Base-by-base conservation (phyloP, 2,329 filamentous ascomycete genomes). In the Epichloe sp. region DNA sequence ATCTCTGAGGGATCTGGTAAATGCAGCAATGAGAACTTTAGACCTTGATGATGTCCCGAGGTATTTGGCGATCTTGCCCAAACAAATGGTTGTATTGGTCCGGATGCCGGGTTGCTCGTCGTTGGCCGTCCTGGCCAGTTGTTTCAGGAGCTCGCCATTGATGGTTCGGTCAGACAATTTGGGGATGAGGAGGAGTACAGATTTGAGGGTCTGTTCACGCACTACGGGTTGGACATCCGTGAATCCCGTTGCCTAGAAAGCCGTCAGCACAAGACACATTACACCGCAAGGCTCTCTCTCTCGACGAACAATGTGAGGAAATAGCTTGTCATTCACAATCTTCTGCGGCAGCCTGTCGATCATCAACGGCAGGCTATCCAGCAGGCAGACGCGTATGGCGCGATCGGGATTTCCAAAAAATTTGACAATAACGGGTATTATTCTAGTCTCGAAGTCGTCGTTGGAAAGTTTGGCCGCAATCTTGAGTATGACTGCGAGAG, bases 21-120 rank as follows among this genome's bases (percentile, higher is more conserved):
- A 98, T 0, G 93, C 93, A 7, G 93, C 93, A 49, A 90, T 85
- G 26, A 98, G 78, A 0, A 98, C 91, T 66, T 97, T 98, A 46
- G 86, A 78, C 55, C 93, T 78, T 3, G 86, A 88, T 57, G 86
- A 75, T 2, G 78, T 74, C 2, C 88, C 88, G 1, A 98, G 74
- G 60, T 95, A 86, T 59, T 88, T 90, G 14, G 93, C 90, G 59
- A 98, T 96, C 63, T 96, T 97, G 21, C 93, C 93, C 0, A 98
- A 71, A 63, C 91, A 97, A 51, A 98, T 98, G 1, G 93, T 98
- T 0, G 93, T 98, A 65, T 98, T 98, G 8, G 93, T 98, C 55
- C 93, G 81, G 57, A 98, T 98, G 0, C 93, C 93, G 1, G 93
- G 89, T 62, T 98, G 91, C 60, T 97, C 93, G 56, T 98, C 93